phyloP scores from a whole-genome alignment of 441 rosid genomes.

The Brassica balearica region DNA sequence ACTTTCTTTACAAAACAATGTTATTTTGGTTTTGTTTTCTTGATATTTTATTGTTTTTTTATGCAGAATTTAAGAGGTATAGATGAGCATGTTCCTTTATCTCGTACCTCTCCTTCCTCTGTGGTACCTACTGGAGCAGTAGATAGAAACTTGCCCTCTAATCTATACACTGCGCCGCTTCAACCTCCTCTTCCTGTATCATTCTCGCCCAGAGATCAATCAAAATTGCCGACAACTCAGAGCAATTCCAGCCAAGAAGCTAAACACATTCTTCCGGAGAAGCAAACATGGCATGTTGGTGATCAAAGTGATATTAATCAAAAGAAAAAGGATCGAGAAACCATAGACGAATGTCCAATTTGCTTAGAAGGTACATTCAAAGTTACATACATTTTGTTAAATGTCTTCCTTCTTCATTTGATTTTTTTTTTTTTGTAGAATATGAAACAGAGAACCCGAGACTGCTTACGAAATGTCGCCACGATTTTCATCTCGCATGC shows the following conservation, averaged over 20 bases:
- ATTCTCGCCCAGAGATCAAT: constrained; percentile 48
- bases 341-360: constrained; percentile 84
- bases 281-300: constrained; percentile 52
- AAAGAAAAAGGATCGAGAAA: constrained; percentile 42
- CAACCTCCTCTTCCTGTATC: constrained; percentile 73
- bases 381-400: neutral
- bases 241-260: constrained; percentile 30
- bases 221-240: constrained; percentile 44
- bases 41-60: constrained; percentile 25
- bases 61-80: constrained; percentile 70
- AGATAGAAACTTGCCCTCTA: constrained; percentile 65
- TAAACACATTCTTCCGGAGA: constrained; percentile 47
- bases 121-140: constrained; percentile 55
- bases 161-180: constrained; percentile 72
- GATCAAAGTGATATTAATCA: constrained; percentile 27
- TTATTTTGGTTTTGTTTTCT: neutral
- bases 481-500: constrained; percentile 93
- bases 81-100: constrained; percentile 71
- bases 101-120: constrained; percentile 52
- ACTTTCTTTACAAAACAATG: too few relatives aligned
- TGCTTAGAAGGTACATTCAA: constrained; percentile 81
- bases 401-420: neutral
- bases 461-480: constrained; percentile 78
- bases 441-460: constrained; percentile 85
- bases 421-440: constrained; percentile 57